These are phyloP conservation scores for Myrica gale DNA, from an alignment of 306 rosid species.

Conservation along the genomic window DNA sequence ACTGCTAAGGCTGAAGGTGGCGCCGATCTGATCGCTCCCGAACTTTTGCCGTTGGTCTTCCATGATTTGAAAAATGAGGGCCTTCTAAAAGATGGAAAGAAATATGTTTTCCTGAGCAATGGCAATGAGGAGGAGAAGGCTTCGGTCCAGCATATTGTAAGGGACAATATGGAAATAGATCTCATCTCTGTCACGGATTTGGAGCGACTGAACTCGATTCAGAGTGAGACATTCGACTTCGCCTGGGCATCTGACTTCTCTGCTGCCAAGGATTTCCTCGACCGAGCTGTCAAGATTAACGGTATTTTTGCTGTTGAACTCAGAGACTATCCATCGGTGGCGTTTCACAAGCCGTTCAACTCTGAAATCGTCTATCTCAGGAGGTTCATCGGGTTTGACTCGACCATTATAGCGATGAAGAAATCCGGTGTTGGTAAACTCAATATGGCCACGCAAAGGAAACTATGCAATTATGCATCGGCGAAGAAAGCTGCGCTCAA, in stretches of 20 bases:
- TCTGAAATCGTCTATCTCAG: constrained; percentile 47
- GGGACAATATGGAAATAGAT: constrained; percentile 28
- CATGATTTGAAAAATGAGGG: constrained; percentile 55
- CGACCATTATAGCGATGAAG: constrained; percentile 49
- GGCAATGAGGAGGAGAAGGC: background rate
- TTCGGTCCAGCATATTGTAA: background rate
- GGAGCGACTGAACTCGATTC: constrained; percentile 27
- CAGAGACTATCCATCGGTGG: background rate
- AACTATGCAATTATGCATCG: constrained; percentile 23
- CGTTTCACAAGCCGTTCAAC: constrained; percentile 29
- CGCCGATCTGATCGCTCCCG: constrained; percentile 1
- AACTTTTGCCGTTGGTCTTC: constrained; percentile 32
- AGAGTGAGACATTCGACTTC: constrained; percentile 35
- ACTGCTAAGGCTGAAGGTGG: background rate
- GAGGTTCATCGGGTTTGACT: constrained; percentile 14
- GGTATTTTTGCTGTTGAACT: constrained; percentile 36
- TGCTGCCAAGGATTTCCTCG: constrained; percentile 34
- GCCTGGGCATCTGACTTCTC: constrained; percentile 36
- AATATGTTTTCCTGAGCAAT: constrained; percentile 25
- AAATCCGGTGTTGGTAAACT: constrained; percentile 18
- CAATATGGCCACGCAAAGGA: constrained; percentile 27
- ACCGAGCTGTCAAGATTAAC: constrained; percentile 40
- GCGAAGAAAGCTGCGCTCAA: constrained; percentile 62
- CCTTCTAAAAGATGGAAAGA: constrained; percentile 23
- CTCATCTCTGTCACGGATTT: constrained; percentile 24